Percentiles rank a stretch among this genome's conserved stretches.
phyloP scores from a whole-genome alignment of 345 rosid species.

The Acer yangbiense region DNA sequence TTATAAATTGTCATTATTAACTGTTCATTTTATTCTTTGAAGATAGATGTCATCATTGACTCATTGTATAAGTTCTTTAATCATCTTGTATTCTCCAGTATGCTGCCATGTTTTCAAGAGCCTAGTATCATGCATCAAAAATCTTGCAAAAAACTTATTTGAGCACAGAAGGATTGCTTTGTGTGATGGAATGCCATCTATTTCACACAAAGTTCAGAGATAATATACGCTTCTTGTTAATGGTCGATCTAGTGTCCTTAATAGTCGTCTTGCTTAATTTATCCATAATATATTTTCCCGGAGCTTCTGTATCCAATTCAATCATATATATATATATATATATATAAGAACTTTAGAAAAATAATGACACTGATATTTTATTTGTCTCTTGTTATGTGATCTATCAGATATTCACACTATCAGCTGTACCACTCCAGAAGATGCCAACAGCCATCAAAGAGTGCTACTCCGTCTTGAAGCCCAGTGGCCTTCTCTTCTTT shows the following conservation, averaged over 20 bases:
- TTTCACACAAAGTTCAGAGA: not conserved
- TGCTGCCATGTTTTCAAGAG: not conserved
- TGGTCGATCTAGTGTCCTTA: not conserved
- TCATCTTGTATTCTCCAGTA: not conserved
- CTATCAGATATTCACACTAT: conserved; percentile 81
- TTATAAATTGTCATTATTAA: not conserved
- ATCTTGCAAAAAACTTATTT: not conserved
- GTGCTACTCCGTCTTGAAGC: conserved; percentile 74
- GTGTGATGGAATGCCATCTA: not conserved
- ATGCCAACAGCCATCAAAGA: conserved; percentile 66
- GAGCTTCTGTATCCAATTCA: not conserved
- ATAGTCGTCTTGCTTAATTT: not conserved
- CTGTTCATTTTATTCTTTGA: not conserved
- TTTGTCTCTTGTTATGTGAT: conserved; percentile 9
- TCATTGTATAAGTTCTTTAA: not conserved
- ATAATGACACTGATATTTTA: not conserved
- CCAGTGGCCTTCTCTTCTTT: conserved; percentile 77
- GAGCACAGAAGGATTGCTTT: not conserved
- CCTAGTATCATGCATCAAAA: not conserved
- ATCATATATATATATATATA: not conserved
- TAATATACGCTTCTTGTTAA: not conserved
- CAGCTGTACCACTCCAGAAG: conserved; percentile 69
- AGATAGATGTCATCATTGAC: not conserved
- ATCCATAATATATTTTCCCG: too few relatives aligned
- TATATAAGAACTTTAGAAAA: not conserved